These are phyloP conservation scores for Diaporthe citriasiana DNA, from an alignment of 2,329 filamentous ascomycete genomes.

Conservation along the genomic window DNA sequence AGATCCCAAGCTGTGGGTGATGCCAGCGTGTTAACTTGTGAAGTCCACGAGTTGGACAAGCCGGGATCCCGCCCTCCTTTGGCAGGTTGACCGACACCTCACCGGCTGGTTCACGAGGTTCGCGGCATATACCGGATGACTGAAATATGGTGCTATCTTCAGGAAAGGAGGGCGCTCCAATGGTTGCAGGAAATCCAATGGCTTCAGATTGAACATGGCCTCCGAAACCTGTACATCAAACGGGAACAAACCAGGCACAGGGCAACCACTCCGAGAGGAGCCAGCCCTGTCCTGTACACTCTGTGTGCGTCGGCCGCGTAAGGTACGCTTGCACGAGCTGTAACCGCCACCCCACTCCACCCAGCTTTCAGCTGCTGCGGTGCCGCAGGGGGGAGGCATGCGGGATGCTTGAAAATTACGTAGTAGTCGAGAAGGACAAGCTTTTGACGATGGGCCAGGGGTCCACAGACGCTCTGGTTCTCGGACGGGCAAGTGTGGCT, in stretches of 20 bases:
- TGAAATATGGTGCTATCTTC: slow-evolving; percentile 12
- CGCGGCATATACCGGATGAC: background rate
- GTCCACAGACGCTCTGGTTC: slow-evolving; percentile 19
- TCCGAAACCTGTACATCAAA: slow-evolving; percentile 39
- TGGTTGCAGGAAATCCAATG: slow-evolving; percentile 34
- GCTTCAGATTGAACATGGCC: slow-evolving; percentile 15
- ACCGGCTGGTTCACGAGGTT: background rate
- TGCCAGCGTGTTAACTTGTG: background rate
- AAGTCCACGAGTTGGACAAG: background rate
- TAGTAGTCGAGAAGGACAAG: slow-evolving; percentile 27
- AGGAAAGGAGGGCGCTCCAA: slow-evolving; percentile 7
- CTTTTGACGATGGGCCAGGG: slow-evolving; percentile 33
- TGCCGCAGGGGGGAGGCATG: slow-evolving; percentile 20
- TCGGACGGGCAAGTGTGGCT: slow-evolving; percentile 23
- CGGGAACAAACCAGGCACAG: slow-evolving; percentile 32
- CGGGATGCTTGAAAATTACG: slow-evolving; percentile 35
- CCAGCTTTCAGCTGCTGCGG: slow-evolving; percentile 33
- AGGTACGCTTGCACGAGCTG: slow-evolving; percentile 40
- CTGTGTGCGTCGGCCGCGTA: slow-evolving; percentile 38
- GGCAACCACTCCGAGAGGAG: slow-evolving; percentile 32
- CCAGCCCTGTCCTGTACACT: slow-evolving; percentile 36
- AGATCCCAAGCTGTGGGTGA: background rate
- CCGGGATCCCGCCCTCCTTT: background rate
- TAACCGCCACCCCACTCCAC: slow-evolving; percentile 32
- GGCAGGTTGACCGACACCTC: background rate